Evolutionary conservation across 2,329 filamentous ascomycete genomes (phyloP).

Genomic region (Xylogone sp.): DNA sequence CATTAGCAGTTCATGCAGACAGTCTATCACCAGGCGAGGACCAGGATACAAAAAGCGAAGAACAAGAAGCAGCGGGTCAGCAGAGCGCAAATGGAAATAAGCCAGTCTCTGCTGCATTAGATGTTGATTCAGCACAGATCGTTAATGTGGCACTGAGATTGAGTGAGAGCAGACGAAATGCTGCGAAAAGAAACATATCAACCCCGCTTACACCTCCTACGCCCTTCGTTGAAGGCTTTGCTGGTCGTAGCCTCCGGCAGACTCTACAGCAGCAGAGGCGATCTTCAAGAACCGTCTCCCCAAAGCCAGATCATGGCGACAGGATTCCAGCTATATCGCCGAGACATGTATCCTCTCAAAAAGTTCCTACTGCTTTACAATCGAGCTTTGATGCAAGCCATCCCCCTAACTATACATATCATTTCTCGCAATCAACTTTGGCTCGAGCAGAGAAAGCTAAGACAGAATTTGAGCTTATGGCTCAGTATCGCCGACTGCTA

Average conservation of each 20-base stretch:
- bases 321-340: conserved; percentile 27
- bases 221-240: conserved; percentile 41
- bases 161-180: conserved; percentile 73
- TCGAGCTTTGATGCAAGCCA: conserved; percentile 39
- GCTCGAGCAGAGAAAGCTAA: conserved; percentile 81
- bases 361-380: conserved; percentile 43
- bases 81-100: conserved; percentile 1
- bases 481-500: conserved; percentile 79
- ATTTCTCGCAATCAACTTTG: conserved; percentile 76
- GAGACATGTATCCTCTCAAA: conserved; percentile 37
- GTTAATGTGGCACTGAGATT: conserved; percentile 88
- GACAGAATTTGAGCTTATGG: conserved; percentile 78
- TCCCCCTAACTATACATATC: conserved; percentile 52
- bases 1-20: conserved; percentile 19
- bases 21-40: conserved; percentile 9
- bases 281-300: conserved; percentile 57
- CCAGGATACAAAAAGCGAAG: background rate
- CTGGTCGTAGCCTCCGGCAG: conserved; percentile 58
- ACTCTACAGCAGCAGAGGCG: conserved; percentile 71
- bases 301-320: conserved; percentile 43
- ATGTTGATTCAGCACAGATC: conserved; percentile 81
- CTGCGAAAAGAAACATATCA: conserved; percentile 49
- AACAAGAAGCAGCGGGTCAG: background rate
- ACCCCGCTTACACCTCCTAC: conserved; percentile 42
- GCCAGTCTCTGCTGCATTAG: conserved; percentile 34